Conservation (phyloP, 768 basidiomycete genomes). For the Phanerochaete carnosa region DNA sequence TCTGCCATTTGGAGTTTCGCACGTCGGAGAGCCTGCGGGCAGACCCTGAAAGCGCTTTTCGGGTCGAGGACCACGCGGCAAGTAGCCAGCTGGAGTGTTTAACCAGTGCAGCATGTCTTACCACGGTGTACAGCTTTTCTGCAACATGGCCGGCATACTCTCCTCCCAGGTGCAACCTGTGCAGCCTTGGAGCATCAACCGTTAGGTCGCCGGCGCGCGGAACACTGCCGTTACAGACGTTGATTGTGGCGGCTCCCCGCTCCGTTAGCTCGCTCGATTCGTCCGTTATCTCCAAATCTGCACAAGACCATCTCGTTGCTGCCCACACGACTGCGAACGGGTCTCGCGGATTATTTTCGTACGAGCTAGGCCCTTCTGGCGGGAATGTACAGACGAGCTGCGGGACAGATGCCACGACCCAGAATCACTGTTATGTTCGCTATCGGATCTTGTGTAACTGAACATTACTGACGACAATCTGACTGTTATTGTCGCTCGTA, state of each 20-base stretch:
- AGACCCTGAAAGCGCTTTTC: background rate
- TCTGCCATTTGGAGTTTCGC: background rate
- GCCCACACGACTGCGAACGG: background rate
- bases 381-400: background rate
- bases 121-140: background rate
- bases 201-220: background rate
- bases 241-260: background rate
- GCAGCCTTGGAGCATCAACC: background rate
- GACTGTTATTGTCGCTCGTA: too few species aligned
- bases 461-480: background rate
- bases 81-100: background rate
- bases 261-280: background rate
- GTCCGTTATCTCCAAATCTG: background rate
- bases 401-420: background rate
- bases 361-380: background rate
- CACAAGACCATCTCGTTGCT: background rate
- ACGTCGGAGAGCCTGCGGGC: background rate
- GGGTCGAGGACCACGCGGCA: background rate
- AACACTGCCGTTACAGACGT: background rate
- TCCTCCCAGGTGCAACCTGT: background rate
- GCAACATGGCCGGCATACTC: background rate
- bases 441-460: background rate
- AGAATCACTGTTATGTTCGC: background rate
- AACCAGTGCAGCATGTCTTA: background rate
- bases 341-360: background rate